Base-by-base conservation (phyloP, 495 filamentous ascomycete species). In the Hyaloscypha bicolor region DNA sequence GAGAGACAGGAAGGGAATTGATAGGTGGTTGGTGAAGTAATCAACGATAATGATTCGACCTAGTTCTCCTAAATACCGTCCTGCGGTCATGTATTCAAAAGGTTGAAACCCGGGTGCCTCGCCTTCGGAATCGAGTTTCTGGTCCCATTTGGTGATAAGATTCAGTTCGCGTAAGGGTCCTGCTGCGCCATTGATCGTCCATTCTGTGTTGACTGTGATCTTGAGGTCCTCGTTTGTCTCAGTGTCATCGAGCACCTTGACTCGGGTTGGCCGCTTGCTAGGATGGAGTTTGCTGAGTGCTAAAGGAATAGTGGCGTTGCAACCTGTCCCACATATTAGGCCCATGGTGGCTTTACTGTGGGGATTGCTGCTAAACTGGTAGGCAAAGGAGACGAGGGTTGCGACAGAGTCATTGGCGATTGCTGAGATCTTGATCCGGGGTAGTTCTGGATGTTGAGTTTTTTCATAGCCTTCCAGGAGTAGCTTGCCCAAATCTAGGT, bases 1-100 rank as follows among this genome's bases (percentile, higher is more conserved):
- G 29, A 93, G 75, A 21, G 80, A 71, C 9, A 76, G 74, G 21
- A 76, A 59, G 4, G 74, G 63, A 3, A 80, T 57, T 22, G 76
- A 72, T 11, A 80, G 67, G 9, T 82, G 69, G 25, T 81, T 81
- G 2, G 79, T 80, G 31, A 93, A 78, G 64, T 90, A 88, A 68
- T 93, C 90, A 35, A 89, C 77, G 52, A 90, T 82, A 25, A 92
- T 86, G 6, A 94, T 73, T 11, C 92, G 85, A 31, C 87, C 88
- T n/a, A 96, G 81, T 79, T 94, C 92, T 55, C 92, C 92, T 19
- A 96, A 82, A 73, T 96, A 96, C 21, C 91, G 83, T 0, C 92
- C 92, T 21, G 90, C 85, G 1, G 91, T 93, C 90, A 96, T 92
- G 75, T 94, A 93, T 76, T 96, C 92, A 63, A 94, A 88, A 1